Evolutionary conservation across 768 basidiomycete genomes (phyloP).

Genomic region (Clavaria fumosa): DNA sequence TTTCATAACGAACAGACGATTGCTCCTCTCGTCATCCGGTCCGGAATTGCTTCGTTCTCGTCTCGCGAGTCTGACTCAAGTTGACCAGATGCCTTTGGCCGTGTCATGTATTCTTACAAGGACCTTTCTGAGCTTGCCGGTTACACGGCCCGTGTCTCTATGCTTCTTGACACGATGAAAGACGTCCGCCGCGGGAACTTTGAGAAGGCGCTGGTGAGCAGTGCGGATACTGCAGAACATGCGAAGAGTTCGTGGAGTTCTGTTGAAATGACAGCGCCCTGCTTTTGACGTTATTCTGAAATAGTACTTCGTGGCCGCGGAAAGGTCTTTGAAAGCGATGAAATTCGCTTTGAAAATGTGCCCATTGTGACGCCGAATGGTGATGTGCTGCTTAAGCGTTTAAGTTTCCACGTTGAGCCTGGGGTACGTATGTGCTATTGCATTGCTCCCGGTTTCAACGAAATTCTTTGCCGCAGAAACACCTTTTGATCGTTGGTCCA

Average conservation of each 20-base stretch:
- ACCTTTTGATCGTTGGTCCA: conserved; percentile 84
- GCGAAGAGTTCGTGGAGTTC: conserved; percentile 41
- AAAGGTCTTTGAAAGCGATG: conserved; percentile 65
- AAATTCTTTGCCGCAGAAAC: conserved; percentile 41
- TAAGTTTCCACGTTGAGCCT: conserved; percentile 82
- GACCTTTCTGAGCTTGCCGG: conserved; percentile 92
- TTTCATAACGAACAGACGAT: conserved; percentile 90
- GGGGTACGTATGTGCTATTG: conserved; percentile 34
- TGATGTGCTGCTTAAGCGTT: conserved; percentile 68
- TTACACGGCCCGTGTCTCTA: conserved; percentile 83
- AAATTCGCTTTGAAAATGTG: conserved; percentile 84
- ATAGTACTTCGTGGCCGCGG: conserved; percentile 71
- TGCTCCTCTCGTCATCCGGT: conserved; percentile 80
- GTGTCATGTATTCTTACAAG: conserved; percentile 96
- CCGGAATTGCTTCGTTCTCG: conserved; percentile 10
- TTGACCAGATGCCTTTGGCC: conserved; percentile 70
- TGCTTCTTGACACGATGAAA: conserved; percentile 79
- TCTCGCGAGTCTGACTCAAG: conserved; percentile 1
- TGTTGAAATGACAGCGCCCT: neutral
- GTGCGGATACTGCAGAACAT: conserved; percentile 57
- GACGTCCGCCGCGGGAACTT: conserved; percentile 76
- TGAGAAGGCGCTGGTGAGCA: conserved; percentile 75
- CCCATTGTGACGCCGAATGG: conserved; percentile 96
- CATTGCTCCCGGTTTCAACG: conserved; percentile 2
- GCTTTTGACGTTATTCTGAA: conserved; percentile 4